Conservation (phyloP, 192 early-diverging fungal species). For the Coemansia aciculifera region DNA sequence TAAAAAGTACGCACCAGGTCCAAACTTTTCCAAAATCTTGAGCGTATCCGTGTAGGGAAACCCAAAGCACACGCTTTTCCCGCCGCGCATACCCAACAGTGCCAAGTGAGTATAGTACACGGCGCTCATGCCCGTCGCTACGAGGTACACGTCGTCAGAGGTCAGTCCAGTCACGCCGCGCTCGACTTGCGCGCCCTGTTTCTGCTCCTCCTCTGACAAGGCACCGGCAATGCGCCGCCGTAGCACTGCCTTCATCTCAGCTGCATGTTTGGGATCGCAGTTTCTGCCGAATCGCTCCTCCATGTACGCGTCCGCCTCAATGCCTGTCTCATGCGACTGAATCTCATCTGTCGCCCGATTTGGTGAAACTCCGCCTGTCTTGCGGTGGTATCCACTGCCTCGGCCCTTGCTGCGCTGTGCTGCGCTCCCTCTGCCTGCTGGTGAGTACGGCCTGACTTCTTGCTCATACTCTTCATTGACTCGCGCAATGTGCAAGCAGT, state of each 20-base stretch:
- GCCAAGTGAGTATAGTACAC: constrained; percentile 85
- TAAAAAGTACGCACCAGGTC: constrained; percentile 82
- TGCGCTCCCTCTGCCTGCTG: constrained; percentile 10
- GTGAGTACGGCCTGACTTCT: constrained; percentile 11
- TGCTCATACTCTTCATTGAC: constrained; percentile 52
- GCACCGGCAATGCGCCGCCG: constrained; percentile 85
- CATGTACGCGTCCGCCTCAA: constrained; percentile 62
- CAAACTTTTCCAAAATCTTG: constrained; percentile 95
- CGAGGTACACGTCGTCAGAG: constrained; percentile 84
- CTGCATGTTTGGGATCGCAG: constrained; percentile 66
- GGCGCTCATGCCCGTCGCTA: constrained; percentile 90
- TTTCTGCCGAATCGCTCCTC: constrained; percentile 97
- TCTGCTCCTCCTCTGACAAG: constrained; percentile 49
- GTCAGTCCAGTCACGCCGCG: constrained; percentile 60
- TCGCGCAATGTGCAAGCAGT: constrained; percentile 72
- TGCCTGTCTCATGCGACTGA: constrained; percentile 24
- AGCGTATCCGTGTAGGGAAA: constrained; percentile 97
- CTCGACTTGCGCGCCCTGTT: constrained; percentile 44
- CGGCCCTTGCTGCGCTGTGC: constrained; percentile 2
- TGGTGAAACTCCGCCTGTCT: not conserved
- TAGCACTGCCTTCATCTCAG: constrained; percentile 72
- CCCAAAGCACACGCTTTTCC: constrained; percentile 88
- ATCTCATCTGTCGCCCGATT: not conserved
- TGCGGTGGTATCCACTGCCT: not conserved
- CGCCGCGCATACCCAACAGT: constrained; percentile 53